Evolutionary conservation across 2,329 filamentous ascomycete species (phyloP), one percentile per base, ranked within the genome.

Genomic region (Trichophyton rubrum): DNA sequence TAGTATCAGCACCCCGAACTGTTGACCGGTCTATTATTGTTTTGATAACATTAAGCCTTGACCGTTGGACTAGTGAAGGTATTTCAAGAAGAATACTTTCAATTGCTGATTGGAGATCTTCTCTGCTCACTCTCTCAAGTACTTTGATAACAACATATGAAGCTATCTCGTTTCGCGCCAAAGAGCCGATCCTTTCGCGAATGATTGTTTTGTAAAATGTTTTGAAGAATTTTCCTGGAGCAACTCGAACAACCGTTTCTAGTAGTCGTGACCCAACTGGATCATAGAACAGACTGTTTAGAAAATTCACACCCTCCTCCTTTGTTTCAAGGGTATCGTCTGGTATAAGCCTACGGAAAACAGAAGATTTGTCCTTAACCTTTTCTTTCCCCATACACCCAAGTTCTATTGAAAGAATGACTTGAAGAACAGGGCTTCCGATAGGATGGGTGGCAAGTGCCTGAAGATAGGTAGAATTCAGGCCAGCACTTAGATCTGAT

Each of bases 191-290:
- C 27, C 90, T 84, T 13, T 87, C 85, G 63, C 86, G 87, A 73
- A 97, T 88, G 65, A 90, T 83, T 65, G 86, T 85, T 61, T 82
- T 84, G 74, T 95, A 92, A 4, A 99, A 80, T 13, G 84, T 82
- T 73, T 96, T 96, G 82, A 97, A 99, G 38, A 90, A 76, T 74
- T 93, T 96, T 49, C 89, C 90, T 0, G 93, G 90, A 15, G 86
- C 84, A 69, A 87, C 82, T 27, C 85, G 82, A 64, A 96, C 83
- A 64, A 99, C 86, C 0, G 86, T 89, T 75, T 99, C 93, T 22
- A 97, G 80, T 1, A 99, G 79, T 51, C 92, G 86, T 2, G 92
- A 96, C 15, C 93, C 93, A 58, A 97, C 86, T 1, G 87, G 81
- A 69, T 97, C 90, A 73, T 96, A 97, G 27, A 96, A 79, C 70